phyloP scores from a whole-genome alignment of 2,329 filamentous ascomycete species.

The Pestalotiopsis sp. region DNA sequence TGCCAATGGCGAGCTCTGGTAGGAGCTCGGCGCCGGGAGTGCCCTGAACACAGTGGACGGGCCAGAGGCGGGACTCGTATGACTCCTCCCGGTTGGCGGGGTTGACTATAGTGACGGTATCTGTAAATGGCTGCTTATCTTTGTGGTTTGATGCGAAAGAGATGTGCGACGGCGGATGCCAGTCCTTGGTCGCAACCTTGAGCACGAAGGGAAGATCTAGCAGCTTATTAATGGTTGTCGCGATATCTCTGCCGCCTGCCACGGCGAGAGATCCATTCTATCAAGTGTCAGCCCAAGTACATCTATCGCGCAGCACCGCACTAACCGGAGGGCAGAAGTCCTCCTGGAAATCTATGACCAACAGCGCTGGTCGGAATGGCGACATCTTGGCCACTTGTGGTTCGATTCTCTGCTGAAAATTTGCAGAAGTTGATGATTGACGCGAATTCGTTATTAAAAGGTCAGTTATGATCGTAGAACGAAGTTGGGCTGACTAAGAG shows the following conservation, averaged over 20 bases:
- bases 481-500: neutral
- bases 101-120: conserved; percentile 66
- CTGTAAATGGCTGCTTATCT: conserved; percentile 68
- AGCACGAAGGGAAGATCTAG: conserved; percentile 71
- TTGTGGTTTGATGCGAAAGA: conserved; percentile 86
- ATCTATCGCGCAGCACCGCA: neutral
- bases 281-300: conserved; percentile 19
- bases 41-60: conserved; percentile 81
- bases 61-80: conserved; percentile 79
- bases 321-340: conserved; percentile 91
- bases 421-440: too few relatives aligned
- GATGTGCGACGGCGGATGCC: conserved; percentile 80
- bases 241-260: conserved; percentile 69
- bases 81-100: conserved; percentile 64
- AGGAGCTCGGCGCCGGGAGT: conserved; percentile 75
- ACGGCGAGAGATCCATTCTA: conserved; percentile 87
- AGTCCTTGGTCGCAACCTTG: conserved; percentile 89
- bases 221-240: conserved; percentile 73
- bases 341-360: conserved; percentile 89
- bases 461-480: neutral
- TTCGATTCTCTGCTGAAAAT: neutral
- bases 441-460: neutral
- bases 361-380: conserved; percentile 51
- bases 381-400: neutral
- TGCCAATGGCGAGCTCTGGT: conserved; percentile 64